These are phyloP conservation scores for Orbilia javanica DNA, from an alignment of 2,329 filamentous ascomycete genomes.

Conservation along the genomic window DNA sequence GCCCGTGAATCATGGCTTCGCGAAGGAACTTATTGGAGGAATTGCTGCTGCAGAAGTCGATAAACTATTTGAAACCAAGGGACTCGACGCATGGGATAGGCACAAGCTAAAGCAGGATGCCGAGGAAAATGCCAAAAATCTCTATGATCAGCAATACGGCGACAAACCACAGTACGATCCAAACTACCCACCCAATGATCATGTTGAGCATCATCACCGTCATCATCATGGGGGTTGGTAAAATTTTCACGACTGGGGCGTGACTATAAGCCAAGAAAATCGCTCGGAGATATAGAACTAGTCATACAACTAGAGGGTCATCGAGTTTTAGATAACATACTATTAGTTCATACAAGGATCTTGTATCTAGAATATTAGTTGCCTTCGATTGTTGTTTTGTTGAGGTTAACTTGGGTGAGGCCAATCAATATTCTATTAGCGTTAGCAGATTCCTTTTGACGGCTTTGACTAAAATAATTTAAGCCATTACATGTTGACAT, in stretches of 20 bases:
- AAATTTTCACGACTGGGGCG: background rate
- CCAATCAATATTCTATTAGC: constrained; percentile 1
- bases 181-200: background rate
- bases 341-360: background rate
- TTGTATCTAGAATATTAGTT: background rate
- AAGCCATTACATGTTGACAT: background rate
- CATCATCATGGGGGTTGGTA: constrained; percentile 36
- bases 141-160: constrained; percentile 70
- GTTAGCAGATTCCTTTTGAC: background rate
- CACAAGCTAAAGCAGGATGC: constrained; percentile 68
- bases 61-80: constrained; percentile 66
- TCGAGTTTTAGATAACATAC: background rate
- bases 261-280: background rate
- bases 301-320: background rate
- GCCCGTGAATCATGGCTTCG: constrained; percentile 50
- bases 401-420: background rate
- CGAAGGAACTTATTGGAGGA: constrained; percentile 51
- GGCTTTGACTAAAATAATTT: background rate
- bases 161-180: constrained; percentile 64
- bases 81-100: constrained; percentile 68
- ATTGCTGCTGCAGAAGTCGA: constrained; percentile 51
- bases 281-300: background rate
- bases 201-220: constrained; percentile 34
- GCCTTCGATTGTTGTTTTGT: background rate
- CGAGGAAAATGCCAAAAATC: constrained; percentile 65